These are phyloP conservation scores for Plasmodium gonderi DNA, from an alignment of 169 alveolate genomes.

Conservation along the genomic window DNA sequence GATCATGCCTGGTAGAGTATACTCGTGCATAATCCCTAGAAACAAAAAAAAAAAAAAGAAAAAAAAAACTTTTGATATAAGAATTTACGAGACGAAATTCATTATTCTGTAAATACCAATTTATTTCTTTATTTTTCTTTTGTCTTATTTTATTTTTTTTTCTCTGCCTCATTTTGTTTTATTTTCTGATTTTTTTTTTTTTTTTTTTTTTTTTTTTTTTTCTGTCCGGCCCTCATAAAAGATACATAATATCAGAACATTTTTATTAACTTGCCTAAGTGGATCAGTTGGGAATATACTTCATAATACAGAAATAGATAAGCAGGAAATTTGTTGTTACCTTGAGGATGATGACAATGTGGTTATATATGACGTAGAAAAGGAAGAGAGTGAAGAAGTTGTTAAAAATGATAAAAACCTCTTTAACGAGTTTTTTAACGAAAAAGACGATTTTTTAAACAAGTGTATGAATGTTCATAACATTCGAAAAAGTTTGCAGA, in stretches of 20 bases:
- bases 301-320: constrained; percentile 46
- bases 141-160: too few relatives aligned
- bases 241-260: constrained; percentile 64
- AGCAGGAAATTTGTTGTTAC: constrained; percentile 1
- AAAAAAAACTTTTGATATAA: too few relatives aligned
- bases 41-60: too few relatives aligned
- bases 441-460: constrained; percentile 43
- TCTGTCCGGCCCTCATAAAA: not conserved
- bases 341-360: not conserved
- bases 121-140: too few relatives aligned
- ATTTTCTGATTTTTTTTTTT: not conserved
- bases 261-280: constrained; percentile 22
- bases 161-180: not conserved
- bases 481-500: constrained; percentile 46
- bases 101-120: too few relatives aligned
- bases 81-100: too few relatives aligned
- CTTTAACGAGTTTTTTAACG: not conserved
- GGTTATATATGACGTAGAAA: not conserved
- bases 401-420: not conserved
- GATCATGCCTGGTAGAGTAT: too few relatives aligned
- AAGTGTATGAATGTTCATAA: constrained; percentile 32
- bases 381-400: not conserved
- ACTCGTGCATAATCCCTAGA: too few relatives aligned
- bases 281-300: constrained; percentile 65
- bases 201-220: not conserved